A percentile compares a stretch with the other conserved stretches of the same genome.
phyloP scores from a whole-genome alignment of 1,139 yeast genomes.

The Blastobotrys ciferrii region DNA sequence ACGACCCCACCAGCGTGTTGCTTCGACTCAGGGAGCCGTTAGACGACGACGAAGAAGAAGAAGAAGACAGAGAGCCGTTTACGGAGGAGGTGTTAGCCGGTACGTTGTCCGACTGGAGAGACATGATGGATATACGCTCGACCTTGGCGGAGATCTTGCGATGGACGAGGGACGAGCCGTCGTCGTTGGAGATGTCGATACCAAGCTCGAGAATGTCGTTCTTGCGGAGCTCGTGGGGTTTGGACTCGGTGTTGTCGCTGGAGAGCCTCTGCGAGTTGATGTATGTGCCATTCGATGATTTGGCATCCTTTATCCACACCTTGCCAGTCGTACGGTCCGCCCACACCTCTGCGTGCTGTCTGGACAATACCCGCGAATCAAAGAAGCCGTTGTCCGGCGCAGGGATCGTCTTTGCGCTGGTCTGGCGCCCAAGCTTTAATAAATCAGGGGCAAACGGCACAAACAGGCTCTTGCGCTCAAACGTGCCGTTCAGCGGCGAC shows the following conservation, averaged over 20 bases:
- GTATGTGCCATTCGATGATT: constrained; percentile 93
- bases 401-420: constrained; percentile 70
- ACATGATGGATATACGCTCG: constrained; percentile 65
- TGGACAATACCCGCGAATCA: constrained; percentile 86
- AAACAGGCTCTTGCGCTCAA: constrained; percentile 71
- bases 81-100: constrained; percentile 6
- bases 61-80: neutral
- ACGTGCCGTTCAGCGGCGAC: constrained; percentile 75
- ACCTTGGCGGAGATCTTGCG: constrained; percentile 80
- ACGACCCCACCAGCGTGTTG: constrained; percentile 1
- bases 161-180: constrained; percentile 56
- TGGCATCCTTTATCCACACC: constrained; percentile 78
- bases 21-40: constrained; percentile 1
- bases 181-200: constrained; percentile 77
- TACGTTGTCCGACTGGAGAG: constrained; percentile 34
- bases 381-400: constrained; percentile 85
- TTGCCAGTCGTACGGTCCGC: constrained; percentile 66
- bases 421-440: constrained; percentile 82
- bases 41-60: neutral
- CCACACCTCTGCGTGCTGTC: constrained; percentile 91
- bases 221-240: constrained; percentile 58
- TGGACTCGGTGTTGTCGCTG: constrained; percentile 50
- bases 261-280: constrained; percentile 72
- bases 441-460: constrained; percentile 84
- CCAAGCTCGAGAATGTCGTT: constrained; percentile 88